Evolutionary conservation across 179 eudicot genomes (phyloP).

Genomic region (Beta corolliflora): DNA sequence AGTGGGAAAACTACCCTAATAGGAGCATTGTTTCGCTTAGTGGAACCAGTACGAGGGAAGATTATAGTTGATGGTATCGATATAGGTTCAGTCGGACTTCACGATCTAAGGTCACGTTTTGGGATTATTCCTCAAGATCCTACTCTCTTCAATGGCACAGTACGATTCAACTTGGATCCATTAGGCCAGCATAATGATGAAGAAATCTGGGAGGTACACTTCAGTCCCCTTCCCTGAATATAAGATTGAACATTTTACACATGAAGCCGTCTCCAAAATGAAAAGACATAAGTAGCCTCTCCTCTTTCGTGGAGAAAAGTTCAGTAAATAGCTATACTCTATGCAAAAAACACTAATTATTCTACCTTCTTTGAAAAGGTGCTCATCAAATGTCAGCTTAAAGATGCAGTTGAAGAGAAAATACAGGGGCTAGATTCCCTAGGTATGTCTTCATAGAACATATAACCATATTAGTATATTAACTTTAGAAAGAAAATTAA

Average conservation of each 20-base stretch:
- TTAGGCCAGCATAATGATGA: constrained; percentile 24
- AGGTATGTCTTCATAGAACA: constrained; percentile 24
- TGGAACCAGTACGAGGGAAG: constrained; percentile 59
- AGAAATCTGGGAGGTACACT: constrained; percentile 59
- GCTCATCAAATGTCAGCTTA: constrained; percentile 41
- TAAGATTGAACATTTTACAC: too few species aligned
- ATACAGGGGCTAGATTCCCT: constrained; percentile 38
- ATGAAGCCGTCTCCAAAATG: too few species aligned
- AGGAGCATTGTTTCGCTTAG: constrained; percentile 65
- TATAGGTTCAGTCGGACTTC: constrained; percentile 48
- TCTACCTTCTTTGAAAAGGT: not conserved
- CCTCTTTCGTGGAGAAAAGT: too few species aligned
- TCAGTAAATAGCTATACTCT: too few species aligned
- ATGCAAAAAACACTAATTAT: not conserved
- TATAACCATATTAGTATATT: too few species aligned
- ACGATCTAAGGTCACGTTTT: too few species aligned
- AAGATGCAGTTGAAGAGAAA: constrained; percentile 45
- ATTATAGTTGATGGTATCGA: constrained; percentile 64
- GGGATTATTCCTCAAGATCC: too few species aligned
- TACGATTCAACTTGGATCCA: too few species aligned
- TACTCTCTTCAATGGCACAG: too few species aligned
- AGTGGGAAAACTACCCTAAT: constrained; percentile 74
- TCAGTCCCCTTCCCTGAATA: too few species aligned
- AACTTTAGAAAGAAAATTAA: too few species aligned
- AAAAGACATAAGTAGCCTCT: not conserved